A percentile compares a stretch with the other conserved stretches of the same genome.
These are phyloP conservation scores for Cladosporium colombiae DNA, from an alignment of 2,329 filamentous ascomycete genomes.

Conservation along the genomic window DNA sequence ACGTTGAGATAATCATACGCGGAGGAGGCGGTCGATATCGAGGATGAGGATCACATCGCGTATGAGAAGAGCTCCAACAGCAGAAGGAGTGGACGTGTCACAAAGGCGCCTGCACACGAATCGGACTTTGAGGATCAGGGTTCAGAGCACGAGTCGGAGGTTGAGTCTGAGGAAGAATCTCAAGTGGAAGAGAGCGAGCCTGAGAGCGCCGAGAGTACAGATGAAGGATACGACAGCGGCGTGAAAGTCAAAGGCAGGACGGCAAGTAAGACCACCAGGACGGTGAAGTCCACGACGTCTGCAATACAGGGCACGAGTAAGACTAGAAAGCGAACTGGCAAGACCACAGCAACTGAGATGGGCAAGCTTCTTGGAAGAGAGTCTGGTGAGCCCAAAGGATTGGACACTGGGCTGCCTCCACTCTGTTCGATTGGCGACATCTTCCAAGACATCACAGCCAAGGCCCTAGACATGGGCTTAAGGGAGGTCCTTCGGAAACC, in stretches of 20 bases:
- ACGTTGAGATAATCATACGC: neutral
- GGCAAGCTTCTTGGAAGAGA: neutral
- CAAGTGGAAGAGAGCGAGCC: neutral
- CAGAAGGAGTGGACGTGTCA: neutral
- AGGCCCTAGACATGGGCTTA: constrained; percentile 40
- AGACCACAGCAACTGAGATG: neutral
- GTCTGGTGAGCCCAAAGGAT: constrained; percentile 1
- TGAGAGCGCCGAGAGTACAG: neutral
- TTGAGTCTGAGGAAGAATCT: neutral
- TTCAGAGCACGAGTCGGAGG: neutral
- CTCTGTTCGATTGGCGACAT: constrained; percentile 51
- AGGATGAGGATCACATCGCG: neutral
- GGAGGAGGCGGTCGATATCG: neutral
- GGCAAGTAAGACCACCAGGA: neutral
- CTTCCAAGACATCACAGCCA: constrained; percentile 50
- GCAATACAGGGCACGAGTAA: neutral
- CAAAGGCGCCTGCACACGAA: neutral
- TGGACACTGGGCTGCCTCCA: constrained; percentile 46
- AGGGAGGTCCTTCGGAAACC: constrained; percentile 36
- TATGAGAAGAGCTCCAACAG: neutral
- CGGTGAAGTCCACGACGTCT: neutral
- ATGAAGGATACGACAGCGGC: constrained; percentile 7
- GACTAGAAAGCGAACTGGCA: constrained; percentile 4
- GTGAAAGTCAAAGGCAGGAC: neutral
- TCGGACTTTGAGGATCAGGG: neutral